Percentiles rank a stretch among this genome's conserved stretches.
Evolutionary conservation across 768 basidiomycete genomes (phyloP).

Genomic region (Russula virescens): DNA sequence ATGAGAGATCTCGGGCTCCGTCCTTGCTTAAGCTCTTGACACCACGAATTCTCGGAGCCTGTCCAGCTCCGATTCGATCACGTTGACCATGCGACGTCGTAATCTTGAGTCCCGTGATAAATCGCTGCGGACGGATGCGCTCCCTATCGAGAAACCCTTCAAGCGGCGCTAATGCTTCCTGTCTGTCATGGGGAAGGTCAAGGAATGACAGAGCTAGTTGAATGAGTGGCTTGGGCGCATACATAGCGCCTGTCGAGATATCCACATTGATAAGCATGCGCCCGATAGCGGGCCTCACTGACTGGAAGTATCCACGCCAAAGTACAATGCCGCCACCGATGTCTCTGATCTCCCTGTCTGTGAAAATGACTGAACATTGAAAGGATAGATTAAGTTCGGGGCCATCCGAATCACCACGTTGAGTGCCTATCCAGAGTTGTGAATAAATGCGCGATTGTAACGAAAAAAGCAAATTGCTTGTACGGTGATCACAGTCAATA

Average conservation of each 20-base stretch:
- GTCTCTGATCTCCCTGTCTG: constrained; percentile 43
- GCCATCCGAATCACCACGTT: constrained; percentile 76
- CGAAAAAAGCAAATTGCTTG: constrained; percentile 17
- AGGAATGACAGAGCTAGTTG: constrained; percentile 54
- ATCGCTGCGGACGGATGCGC: constrained; percentile 48
- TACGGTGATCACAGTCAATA: constrained; percentile 63
- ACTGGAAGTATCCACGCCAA: constrained; percentile 81
- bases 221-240: constrained; percentile 55
- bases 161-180: constrained; percentile 37
- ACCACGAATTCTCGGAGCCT: constrained; percentile 41
- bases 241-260: constrained; percentile 73
- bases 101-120: constrained; percentile 49
- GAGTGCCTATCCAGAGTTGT: constrained; percentile 44
- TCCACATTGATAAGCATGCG: constrained; percentile 70
- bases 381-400: constrained; percentile 63
- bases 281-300: constrained; percentile 60
- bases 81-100: constrained; percentile 33
- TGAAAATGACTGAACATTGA: constrained; percentile 75
- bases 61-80: neutral
- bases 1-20: constrained; percentile 50
- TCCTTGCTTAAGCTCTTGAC: constrained; percentile 52
- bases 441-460: neutral
- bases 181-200: constrained; percentile 27
- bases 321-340: constrained; percentile 62
- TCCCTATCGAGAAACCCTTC: constrained; percentile 45